These are phyloP conservation scores for Fraxinus latifolia DNA, from an alignment of 305 asterid species.

Conservation along the genomic window DNA sequence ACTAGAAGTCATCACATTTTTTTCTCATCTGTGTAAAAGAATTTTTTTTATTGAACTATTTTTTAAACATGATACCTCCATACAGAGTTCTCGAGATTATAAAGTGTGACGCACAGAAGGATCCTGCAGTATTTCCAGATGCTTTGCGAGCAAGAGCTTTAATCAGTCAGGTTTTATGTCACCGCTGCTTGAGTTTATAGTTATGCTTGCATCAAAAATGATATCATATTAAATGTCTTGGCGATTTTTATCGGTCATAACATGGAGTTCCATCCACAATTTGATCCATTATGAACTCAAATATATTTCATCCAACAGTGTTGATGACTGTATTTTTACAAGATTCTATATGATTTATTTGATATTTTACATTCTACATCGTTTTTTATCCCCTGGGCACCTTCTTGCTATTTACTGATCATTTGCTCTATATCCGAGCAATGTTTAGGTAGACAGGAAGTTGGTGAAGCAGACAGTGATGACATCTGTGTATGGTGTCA, in stretches of 20 bases:
- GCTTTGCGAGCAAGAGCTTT: conserved; percentile 69
- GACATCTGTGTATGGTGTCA: conserved; percentile 93
- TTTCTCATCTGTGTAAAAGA: neutral
- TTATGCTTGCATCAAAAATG: conserved; percentile 9
- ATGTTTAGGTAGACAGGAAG: conserved; percentile 70
- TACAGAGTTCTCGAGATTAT: conserved; percentile 87
- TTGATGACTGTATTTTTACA: neutral
- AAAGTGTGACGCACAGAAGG: conserved; percentile 80
- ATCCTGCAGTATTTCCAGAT: conserved; percentile 70
- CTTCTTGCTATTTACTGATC: conserved; percentile 12
- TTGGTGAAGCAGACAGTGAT: conserved; percentile 88
- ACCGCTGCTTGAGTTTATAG: conserved; percentile 16
- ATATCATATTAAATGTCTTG: neutral
- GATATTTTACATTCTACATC: conserved; percentile 1
- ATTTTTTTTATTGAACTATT: neutral
- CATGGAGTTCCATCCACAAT: conserved; percentile 2
- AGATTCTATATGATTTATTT: conserved; percentile 12
- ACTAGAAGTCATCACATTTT: neutral
- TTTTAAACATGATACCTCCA: conserved; percentile 18
- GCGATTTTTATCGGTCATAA: conserved; percentile 9
- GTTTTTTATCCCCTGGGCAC: neutral
- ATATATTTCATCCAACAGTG: conserved; percentile 8
- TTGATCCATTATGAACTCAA: conserved; percentile 7
- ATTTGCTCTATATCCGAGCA: conserved; percentile 15
- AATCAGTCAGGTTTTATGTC: conserved; percentile 61